Evolutionary conservation across 176 grass and related monocot species (phyloP).

Genomic region (Guadua angustifolia): DNA sequence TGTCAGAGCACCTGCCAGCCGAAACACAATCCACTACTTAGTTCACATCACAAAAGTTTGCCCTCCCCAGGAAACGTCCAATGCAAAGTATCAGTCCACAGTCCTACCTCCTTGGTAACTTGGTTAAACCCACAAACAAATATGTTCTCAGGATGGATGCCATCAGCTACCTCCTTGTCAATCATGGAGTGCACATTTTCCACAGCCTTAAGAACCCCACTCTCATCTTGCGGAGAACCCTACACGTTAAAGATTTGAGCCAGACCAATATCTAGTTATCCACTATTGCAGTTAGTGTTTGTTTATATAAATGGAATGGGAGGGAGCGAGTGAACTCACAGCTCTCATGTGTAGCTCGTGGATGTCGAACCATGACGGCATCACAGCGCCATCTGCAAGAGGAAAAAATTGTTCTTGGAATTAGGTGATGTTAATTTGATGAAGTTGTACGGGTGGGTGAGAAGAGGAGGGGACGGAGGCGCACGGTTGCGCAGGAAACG

Average conservation of each 20-base stretch:
- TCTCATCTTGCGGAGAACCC: conserved; percentile 82
- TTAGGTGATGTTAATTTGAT: background rate
- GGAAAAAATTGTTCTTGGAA: background rate
- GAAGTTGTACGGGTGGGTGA: background rate
- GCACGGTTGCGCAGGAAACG: conserved; percentile 86
- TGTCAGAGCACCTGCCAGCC: conserved; percentile 65
- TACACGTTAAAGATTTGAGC: conserved; percentile 23
- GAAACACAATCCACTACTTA: background rate
- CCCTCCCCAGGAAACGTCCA: background rate
- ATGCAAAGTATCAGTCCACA: background rate
- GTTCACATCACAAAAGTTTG: background rate
- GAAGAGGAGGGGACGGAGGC: background rate
- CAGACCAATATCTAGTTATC: conserved; percentile 16
- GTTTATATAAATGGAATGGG: background rate
- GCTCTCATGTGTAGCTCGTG: too few species aligned
- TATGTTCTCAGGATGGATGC: conserved; percentile 77
- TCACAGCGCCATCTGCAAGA: conserved; percentile 60
- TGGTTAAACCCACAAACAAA: conserved; percentile 93
- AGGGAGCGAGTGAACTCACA: conserved; percentile 48
- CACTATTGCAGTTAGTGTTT: background rate
- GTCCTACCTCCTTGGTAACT: conserved; percentile 72
- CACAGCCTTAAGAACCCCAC: conserved; percentile 74
- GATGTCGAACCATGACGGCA: too few species aligned
- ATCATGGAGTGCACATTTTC: conserved; percentile 90
- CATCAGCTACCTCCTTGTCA: conserved; percentile 68